Evolutionary conservation across 306 rosid genomes (phyloP).

Genomic region (Morella rubra): DNA sequence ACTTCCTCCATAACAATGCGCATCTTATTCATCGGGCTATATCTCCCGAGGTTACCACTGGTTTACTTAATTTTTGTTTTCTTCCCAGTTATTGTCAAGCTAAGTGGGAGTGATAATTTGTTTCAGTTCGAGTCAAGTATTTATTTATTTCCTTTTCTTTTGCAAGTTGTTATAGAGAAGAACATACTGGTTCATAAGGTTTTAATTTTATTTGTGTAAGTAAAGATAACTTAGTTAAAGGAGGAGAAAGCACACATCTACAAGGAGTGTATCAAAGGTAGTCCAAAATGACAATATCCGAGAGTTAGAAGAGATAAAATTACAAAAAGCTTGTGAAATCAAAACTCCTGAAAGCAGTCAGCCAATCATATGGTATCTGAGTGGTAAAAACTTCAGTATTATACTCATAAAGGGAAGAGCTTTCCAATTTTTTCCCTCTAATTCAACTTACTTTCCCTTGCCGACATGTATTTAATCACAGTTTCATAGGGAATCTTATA

Average conservation of each 20-base stretch:
- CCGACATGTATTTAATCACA: background rate
- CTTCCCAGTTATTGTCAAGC: background rate
- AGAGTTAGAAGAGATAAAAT: background rate
- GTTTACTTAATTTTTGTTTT: background rate
- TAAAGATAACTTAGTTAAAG: background rate
- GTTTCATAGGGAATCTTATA: background rate
- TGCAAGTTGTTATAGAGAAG: background rate
- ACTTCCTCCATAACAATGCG: slow-evolving; percentile 91
- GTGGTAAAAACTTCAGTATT: too few relatives aligned
- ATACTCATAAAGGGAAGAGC: background rate
- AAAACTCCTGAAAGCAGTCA: background rate
- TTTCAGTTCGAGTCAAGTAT: background rate
- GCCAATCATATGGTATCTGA: background rate
- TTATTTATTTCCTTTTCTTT: background rate
- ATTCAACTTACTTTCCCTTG: background rate
- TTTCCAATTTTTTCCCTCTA: background rate
- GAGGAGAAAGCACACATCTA: background rate
- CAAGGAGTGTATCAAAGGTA: background rate
- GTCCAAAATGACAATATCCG: background rate
- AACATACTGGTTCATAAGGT: background rate
- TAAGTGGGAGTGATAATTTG: background rate
- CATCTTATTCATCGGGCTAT: slow-evolving; percentile 85
- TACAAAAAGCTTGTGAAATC: background rate
- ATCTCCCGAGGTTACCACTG: slow-evolving; percentile 76
- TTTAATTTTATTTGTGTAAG: background rate